Conservation (phyloP, 192 early-diverging fungal genomes). For the Entrophospora sp. region DNA sequence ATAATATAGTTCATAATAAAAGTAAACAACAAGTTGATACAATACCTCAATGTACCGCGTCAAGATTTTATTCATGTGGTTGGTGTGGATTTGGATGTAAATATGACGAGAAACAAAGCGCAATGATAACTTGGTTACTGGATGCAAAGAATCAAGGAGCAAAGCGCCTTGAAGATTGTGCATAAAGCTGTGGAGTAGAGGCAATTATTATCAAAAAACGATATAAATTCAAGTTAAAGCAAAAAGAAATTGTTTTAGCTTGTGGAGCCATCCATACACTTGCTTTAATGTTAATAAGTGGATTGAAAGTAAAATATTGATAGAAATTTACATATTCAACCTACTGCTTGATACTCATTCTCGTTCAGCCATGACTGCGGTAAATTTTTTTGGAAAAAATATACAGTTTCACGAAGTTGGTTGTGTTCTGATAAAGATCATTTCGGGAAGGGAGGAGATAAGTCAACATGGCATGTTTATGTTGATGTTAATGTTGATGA, state of each 20-base stretch:
- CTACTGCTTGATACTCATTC: too few species aligned
- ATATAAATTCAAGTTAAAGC: constrained; percentile 39
- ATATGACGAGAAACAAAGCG: constrained; percentile 59
- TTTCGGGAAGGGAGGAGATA: too few species aligned
- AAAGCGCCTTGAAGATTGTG: constrained; percentile 47
- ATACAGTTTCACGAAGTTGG: too few species aligned
- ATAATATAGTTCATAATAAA: constrained; percentile 49
- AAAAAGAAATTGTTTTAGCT: constrained; percentile 45
- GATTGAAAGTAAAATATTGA: constrained; percentile 65
- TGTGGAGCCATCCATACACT: constrained; percentile 60
- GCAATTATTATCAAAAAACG: constrained; percentile 26
- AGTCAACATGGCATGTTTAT: too few species aligned
- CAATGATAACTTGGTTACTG: constrained; percentile 55
- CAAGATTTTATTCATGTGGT: constrained; percentile 43
- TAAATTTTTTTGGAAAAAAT: too few species aligned
- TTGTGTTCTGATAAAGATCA: too few species aligned
- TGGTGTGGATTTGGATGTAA: constrained; percentile 64
- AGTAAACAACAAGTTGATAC: constrained; percentile 52
- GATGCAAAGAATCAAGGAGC: constrained; percentile 61
- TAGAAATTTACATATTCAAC: constrained; percentile 54
- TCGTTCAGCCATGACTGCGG: too few species aligned
- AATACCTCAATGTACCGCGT: constrained; percentile 64
- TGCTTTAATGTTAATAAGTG: constrained; percentile 50
- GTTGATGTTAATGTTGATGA: too few species aligned
- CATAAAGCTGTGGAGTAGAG: constrained; percentile 47